phyloP scores from a whole-genome alignment of 495 filamentous ascomycete genomes.

The Jackrogersella multiformis region DNA sequence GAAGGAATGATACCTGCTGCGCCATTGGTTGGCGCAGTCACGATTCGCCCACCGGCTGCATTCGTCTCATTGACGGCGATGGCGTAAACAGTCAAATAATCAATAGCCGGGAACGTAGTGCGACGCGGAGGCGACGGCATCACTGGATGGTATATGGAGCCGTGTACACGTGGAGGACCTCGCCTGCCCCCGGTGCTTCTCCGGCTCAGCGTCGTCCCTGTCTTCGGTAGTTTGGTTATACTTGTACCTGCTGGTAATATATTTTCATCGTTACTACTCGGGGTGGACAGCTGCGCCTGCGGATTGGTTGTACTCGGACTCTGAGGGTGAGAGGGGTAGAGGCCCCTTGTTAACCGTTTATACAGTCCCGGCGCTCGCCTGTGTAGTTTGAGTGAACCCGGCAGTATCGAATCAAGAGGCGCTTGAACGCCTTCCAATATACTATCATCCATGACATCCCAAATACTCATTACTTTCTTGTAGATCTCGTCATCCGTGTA shows the following conservation, averaged over 20 bases:
- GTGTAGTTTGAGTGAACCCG: constrained; percentile 48
- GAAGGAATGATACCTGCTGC: constrained; percentile 50
- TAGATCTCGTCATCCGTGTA: constrained; percentile 49
- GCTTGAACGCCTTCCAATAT: constrained; percentile 50
- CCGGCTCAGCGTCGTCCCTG: constrained; percentile 7
- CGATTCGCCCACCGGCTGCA: constrained; percentile 49
- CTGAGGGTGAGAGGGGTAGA: constrained; percentile 42
- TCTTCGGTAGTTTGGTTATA: constrained; percentile 4
- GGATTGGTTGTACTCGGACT: background rate
- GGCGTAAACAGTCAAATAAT: constrained; percentile 49
- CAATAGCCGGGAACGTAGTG: constrained; percentile 50
- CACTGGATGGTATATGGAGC: constrained; percentile 46
- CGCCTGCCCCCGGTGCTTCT: constrained; percentile 30
- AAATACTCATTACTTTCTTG: constrained; percentile 47
- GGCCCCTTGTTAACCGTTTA: constrained; percentile 45
- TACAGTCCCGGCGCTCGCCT: constrained; percentile 49
- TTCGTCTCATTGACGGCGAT: constrained; percentile 52
- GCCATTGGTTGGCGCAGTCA: constrained; percentile 51
- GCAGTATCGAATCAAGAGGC: constrained; percentile 41
- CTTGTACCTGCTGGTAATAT: background rate
- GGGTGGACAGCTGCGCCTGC: constrained; percentile 22
- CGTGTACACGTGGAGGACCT: constrained; percentile 42
- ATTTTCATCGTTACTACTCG: background rate
- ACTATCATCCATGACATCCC: constrained; percentile 52
- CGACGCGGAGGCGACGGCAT: constrained; percentile 46